Percentiles rank a stretch among this genome's conserved stretches.
Evolutionary conservation across 176 grass and related monocot genomes (phyloP).

Genomic region (Zoysia japonica): DNA sequence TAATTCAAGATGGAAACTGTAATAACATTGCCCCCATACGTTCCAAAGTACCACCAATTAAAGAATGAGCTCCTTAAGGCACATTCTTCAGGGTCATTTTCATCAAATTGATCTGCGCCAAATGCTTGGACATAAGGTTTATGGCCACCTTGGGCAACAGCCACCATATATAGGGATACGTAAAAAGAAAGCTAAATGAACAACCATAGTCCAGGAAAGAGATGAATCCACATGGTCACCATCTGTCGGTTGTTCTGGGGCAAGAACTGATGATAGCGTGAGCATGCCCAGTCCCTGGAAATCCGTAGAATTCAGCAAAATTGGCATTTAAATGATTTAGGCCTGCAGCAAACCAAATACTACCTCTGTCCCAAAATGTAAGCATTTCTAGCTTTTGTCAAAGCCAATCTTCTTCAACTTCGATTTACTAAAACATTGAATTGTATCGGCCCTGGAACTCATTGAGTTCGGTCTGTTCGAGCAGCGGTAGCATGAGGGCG

Average conservation of each 20-base stretch:
- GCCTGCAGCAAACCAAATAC: neutral
- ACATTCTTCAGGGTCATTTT: constrained; percentile 48
- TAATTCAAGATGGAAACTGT: constrained; percentile 53
- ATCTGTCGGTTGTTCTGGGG: constrained; percentile 25
- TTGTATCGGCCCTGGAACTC: neutral
- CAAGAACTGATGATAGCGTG: constrained; percentile 44
- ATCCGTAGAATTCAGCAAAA: neutral
- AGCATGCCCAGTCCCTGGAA: constrained; percentile 59
- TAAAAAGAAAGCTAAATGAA: constrained; percentile 55
- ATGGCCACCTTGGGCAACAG: constrained; percentile 54
- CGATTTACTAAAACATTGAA: too few species aligned
- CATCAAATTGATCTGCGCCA: constrained; percentile 65
- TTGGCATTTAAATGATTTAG: neutral
- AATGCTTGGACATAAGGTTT: constrained; percentile 68
- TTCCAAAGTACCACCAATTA: constrained; percentile 68
- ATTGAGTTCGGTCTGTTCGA: constrained; percentile 8
- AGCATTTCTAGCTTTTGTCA: too few species aligned
- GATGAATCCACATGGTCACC: neutral
- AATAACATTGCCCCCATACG: constrained; percentile 26
- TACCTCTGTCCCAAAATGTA: too few species aligned
- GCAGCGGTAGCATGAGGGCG: constrained; percentile 48
- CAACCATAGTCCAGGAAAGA: neutral
- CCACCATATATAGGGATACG: constrained; percentile 50
- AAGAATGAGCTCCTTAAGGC: constrained; percentile 57
- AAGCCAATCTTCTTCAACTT: too few species aligned